Evolutionary conservation across 106 monocot species (phyloP), one percentile per base, ranked within the genome.

Genomic region (Acorus gramineus): DNA sequence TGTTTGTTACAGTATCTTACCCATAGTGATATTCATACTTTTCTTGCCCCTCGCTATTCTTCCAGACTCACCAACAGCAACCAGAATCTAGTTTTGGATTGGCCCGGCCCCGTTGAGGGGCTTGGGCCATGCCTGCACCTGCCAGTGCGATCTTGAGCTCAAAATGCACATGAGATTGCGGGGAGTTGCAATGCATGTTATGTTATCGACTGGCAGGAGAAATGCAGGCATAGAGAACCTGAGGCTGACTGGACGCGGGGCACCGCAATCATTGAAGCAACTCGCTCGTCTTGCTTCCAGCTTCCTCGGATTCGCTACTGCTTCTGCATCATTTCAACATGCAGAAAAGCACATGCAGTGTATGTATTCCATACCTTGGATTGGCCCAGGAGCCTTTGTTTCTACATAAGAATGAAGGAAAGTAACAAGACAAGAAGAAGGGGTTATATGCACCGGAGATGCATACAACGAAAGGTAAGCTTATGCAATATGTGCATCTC

Each of bases 61-160:
- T 72, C 69, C 76, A 88, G 88, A 69, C 75, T 80, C 85, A 81
- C 11, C 81, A 79, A 42, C 89, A 89, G 53, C 90, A 84, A 73
- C 61, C 77, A 63, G 89, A 94, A 49, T 57, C 77, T 28, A 89
- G 64, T 73, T 89, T 82, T 86, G 89, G 89, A 76, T 77, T 86
- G 73, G 79, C 89, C 73, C 84, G 93, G 89, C 93, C 89, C 86
- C 86, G 84, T 11, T 94, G 64, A 84, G 80, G 86, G 89, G 86
- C 81, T 60, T 70, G 79, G 83, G 72, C 28, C 81, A 64, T 86
- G 93, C 93, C 93, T 94, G 93, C 86, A 86, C 84, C 76, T 85
- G 82, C 85, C 82, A 80, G 77, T 62, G n/a, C 28, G 9, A 6
- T 6, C 8, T 14, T 7, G 47, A 28, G 28, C 28, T 0, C 28